Conservation (phyloP, 2,329 filamentous ascomycete species). For the Alternaria sp. region DNA sequence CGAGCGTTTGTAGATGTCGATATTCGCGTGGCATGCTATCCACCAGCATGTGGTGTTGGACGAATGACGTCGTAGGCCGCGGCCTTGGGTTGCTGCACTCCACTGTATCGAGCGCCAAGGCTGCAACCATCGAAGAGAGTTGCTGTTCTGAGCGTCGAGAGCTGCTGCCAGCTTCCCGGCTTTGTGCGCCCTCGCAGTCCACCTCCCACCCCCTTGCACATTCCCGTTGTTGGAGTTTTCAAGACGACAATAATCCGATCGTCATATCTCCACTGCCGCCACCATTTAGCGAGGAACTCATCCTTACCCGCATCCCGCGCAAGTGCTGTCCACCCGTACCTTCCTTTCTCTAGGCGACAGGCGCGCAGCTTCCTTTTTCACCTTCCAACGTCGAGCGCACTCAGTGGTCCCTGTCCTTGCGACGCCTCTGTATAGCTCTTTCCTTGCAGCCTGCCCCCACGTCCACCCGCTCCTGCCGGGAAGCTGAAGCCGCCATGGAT, state of each 20-base stretch:
- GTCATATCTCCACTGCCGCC: constrained; percentile 41
- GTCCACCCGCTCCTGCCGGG: constrained; percentile 24
- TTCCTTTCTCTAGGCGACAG: constrained; percentile 26
- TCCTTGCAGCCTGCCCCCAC: constrained; percentile 21
- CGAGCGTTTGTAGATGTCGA: background rate
- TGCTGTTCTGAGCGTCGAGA: constrained; percentile 10
- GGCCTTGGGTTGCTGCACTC: constrained; percentile 11
- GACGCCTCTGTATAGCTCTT: background rate
- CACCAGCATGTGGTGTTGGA: background rate
- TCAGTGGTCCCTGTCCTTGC: constrained; percentile 15
- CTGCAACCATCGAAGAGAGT: constrained; percentile 11
- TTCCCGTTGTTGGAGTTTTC: constrained; percentile 6
- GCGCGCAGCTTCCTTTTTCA: constrained; percentile 27
- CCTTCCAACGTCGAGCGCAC: constrained; percentile 17
- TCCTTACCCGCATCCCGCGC: constrained; percentile 21
- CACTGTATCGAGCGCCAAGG: constrained; percentile 15
- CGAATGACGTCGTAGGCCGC: constrained; percentile 27
- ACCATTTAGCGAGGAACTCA: constrained; percentile 47
- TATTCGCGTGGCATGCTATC: background rate
- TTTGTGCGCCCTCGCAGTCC: constrained; percentile 14
- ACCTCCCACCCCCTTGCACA: constrained; percentile 6
- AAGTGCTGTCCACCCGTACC: constrained; percentile 23
- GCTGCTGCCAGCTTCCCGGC: constrained; percentile 11
- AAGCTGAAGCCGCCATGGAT: constrained; percentile 41
- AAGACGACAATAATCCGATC: constrained; percentile 18